These are phyloP conservation scores for Saururus chinensis DNA, from an alignment of 164 flowering plant species.

Conservation along the genomic window DNA sequence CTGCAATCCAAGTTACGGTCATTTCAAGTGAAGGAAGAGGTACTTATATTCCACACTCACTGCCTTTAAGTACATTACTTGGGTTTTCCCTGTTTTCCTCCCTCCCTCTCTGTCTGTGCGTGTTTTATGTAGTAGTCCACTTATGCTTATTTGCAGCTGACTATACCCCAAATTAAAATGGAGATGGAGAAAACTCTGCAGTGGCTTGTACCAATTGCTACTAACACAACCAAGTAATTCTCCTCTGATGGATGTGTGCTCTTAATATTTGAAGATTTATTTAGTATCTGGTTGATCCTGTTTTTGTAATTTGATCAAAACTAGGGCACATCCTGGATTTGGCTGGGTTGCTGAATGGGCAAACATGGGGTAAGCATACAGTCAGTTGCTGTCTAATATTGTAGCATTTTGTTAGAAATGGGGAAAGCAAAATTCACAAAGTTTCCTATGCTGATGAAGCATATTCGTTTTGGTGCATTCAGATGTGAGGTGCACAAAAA, in stretches of 20 bases:
- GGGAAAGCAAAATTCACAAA: too few relatives aligned
- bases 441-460: too few relatives aligned
- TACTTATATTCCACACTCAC: conserved; percentile 5
- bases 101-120: not conserved
- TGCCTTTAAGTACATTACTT: too few relatives aligned
- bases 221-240: conserved; percentile 85
- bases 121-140: too few relatives aligned
- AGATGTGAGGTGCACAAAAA: conserved; percentile 73
- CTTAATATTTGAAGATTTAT: not conserved
- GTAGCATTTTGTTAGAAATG: not conserved
- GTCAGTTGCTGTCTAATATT: not conserved
- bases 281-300: too few relatives aligned
- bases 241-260: not conserved
- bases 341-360: conserved; percentile 99
- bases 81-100: too few relatives aligned
- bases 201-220: conserved; percentile 97
- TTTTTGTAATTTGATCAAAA: conserved; percentile 3
- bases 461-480: conserved; percentile 3
- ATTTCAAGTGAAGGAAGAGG: conserved; percentile 47
- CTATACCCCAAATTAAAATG: conserved; percentile 71
- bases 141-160: conserved; percentile 41
- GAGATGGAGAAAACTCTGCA: conserved; percentile 98
- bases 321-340: conserved; percentile 97
- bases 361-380: conserved; percentile 66
- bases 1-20: conserved; percentile 41